Base-by-base conservation (phyloP, 2,329 filamentous ascomycete genomes). In the Cladophialophora immunda region DNA sequence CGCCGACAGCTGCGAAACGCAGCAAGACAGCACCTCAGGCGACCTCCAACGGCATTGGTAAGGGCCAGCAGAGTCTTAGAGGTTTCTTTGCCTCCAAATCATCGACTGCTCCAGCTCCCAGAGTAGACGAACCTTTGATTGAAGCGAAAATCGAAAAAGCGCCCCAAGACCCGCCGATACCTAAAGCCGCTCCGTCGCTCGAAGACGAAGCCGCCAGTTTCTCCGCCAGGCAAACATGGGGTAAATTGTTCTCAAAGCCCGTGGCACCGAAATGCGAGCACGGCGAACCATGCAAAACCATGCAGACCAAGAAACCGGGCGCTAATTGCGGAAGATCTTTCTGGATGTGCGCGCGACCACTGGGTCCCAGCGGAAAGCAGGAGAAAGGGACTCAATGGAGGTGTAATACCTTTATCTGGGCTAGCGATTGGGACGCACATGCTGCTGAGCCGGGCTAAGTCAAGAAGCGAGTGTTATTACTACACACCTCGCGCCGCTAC, bases 271-370 rank as follows among this genome's bases (percentile, higher is more conserved):
- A 86, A 65, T 99, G 95, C 76, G 93, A 97, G 73, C 95, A 99
- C 75, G 84, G 88, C 61, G 94, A 98, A 73, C 91, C 92, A 2
- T 98, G 95, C 78, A 91, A 93, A 70, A 92, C 85, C 70, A 81
- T 94, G 59, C 86, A 89, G 19, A 97, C 94, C 0, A 97, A 94
- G 81, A 98, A 98, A 76, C 85, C 92, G 0, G 95, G 95, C 1
- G 81, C 92, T 69, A 99, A 98, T 74, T 90, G 85, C 70, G 88
- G 89, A 0, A 80, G 88, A 29, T 84, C 84, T 8, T 91, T 90
- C 75, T 91, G 86, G 86, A 89, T 90, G 74, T 91, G 89, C 74
- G 77, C 86, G 76, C 80, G 94, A 84, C 95, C 95, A 3, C 80
- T 98, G 1, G 94, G 93, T 0, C 93, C 93, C 1, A 92, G 90